Percentiles rank a stretch among this genome's conserved stretches.
Evolutionary conservation across 1,139 yeast species (phyloP).

Genomic region (Protomyces arabidopsidicola): DNA sequence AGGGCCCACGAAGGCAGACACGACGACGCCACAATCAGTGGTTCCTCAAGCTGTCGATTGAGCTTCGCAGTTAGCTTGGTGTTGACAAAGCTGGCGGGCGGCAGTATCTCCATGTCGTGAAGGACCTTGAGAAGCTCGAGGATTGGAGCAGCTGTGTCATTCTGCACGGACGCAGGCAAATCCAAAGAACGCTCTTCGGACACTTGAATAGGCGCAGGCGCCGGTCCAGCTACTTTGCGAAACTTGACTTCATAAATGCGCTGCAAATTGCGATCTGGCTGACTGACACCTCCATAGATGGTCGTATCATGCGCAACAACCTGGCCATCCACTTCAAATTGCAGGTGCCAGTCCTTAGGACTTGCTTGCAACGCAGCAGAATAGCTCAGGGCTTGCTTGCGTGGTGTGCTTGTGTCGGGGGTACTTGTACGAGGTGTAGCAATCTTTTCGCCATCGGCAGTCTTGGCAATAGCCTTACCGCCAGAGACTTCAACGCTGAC

Average conservation of each 20-base stretch:
- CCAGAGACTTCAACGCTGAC: background rate
- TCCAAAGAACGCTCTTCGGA: conserved; percentile 38
- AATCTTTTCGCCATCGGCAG: conserved; percentile 1
- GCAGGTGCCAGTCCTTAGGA: conserved; percentile 47
- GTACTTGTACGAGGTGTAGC: conserved; percentile 6
- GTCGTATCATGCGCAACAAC: conserved; percentile 66
- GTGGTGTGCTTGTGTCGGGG: background rate
- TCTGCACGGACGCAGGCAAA: conserved; percentile 39
- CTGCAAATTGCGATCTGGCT: conserved; percentile 32
- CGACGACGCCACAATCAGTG: conserved; percentile 78
- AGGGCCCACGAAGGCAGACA: conserved; percentile 83
- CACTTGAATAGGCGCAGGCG: conserved; percentile 37
- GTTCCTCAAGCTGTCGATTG: conserved; percentile 84
- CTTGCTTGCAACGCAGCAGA: conserved; percentile 32
- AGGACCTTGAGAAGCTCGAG: conserved; percentile 55
- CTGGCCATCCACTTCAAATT: conserved; percentile 60
- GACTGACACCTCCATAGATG: conserved; percentile 67
- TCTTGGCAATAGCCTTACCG: background rate
- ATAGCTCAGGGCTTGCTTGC: conserved; percentile 23
- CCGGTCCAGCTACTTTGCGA: conserved; percentile 44
- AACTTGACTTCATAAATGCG: conserved; percentile 53
- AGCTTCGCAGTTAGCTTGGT: conserved; percentile 82
- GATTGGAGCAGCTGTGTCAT: conserved; percentile 48
- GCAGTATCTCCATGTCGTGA: conserved; percentile 43
- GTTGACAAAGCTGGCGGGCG: conserved; percentile 57